Evolutionary conservation across 2,329 filamentous ascomycete species (phyloP).

Genomic region (Cladophialophora immunda): DNA sequence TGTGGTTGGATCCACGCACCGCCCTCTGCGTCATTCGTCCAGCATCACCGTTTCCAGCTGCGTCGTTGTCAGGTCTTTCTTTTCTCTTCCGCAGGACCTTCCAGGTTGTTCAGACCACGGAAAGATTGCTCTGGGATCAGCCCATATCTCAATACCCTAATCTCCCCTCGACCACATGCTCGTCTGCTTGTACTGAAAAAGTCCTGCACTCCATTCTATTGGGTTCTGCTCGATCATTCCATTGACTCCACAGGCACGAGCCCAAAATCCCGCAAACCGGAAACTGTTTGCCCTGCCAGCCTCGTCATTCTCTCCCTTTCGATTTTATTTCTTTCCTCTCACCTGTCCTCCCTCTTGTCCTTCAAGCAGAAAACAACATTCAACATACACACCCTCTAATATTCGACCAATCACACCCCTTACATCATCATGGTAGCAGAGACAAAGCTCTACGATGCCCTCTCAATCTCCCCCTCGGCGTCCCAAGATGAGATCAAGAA

Average conservation of each 20-base stretch:
- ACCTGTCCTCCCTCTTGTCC: constrained; percentile 33
- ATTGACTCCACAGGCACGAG: constrained; percentile 27
- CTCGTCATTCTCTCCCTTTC: constrained; percentile 19
- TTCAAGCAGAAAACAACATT: constrained; percentile 41
- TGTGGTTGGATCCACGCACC: constrained; percentile 5
- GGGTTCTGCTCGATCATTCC: constrained; percentile 34
- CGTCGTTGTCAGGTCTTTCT: not conserved
- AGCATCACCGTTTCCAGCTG: not conserved
- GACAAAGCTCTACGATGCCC: constrained; percentile 91
- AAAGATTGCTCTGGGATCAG: constrained; percentile 2
- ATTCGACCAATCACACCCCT: constrained; percentile 31
- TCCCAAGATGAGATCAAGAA: constrained; percentile 97
- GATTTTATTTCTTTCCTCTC: constrained; percentile 29
- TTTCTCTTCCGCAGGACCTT: not conserved
- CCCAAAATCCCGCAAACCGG: constrained; percentile 32
- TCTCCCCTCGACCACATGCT: not conserved
- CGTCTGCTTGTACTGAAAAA: not conserved
- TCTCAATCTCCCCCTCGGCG: constrained; percentile 80
- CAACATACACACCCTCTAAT: constrained; percentile 35
- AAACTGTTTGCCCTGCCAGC: constrained; percentile 19
- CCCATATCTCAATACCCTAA: not conserved
- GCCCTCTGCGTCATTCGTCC: constrained; percentile 4
- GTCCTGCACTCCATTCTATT: constrained; percentile 1
- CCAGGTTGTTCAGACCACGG: not conserved
- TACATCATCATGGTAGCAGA: constrained; percentile 81